Percentiles rank a stretch among this genome's conserved stretches.
These are phyloP conservation scores for Ustilago xerochloae DNA, from an alignment of 1,284 basidiomycete genomes.

Conservation along the genomic window DNA sequence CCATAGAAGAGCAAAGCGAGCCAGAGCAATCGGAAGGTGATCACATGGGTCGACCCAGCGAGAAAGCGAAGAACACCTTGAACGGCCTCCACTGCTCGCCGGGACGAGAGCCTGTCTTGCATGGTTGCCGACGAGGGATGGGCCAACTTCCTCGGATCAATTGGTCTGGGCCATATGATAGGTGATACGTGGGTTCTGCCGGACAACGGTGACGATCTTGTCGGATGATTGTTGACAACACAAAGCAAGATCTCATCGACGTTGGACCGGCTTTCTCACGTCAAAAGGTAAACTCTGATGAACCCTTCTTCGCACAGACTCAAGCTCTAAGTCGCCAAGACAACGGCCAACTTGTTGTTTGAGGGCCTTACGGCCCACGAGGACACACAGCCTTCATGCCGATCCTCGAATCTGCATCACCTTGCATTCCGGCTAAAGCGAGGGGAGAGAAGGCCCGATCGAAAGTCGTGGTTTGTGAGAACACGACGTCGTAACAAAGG, in stretches of 20 bases:
- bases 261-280: neutral
- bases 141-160: neutral
- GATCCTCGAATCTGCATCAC: neutral
- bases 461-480: neutral
- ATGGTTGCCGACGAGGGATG: conserved; percentile 4
- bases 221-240: too few species aligned
- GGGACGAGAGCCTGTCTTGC: conserved; percentile 9
- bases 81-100: neutral
- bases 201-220: neutral
- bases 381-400: neutral
- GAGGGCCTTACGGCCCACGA: too few species aligned
- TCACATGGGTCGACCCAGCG: conserved; percentile 23
- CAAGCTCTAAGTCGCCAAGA: neutral
- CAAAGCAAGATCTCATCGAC: neutral
- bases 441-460: too few species aligned
- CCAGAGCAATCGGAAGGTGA: conserved; percentile 34
- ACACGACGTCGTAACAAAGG: conserved; percentile 1
- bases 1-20: conserved; percentile 38
- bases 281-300: neutral
- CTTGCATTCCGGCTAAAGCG: neutral
- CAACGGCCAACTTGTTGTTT: neutral
- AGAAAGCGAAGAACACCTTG: conserved; percentile 14
- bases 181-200: neutral
- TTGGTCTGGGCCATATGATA: neutral
- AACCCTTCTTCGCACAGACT: too few species aligned